phyloP scores from a whole-genome alignment of 2,329 filamentous ascomycete species.

The Basipetospora chlamydospora region DNA sequence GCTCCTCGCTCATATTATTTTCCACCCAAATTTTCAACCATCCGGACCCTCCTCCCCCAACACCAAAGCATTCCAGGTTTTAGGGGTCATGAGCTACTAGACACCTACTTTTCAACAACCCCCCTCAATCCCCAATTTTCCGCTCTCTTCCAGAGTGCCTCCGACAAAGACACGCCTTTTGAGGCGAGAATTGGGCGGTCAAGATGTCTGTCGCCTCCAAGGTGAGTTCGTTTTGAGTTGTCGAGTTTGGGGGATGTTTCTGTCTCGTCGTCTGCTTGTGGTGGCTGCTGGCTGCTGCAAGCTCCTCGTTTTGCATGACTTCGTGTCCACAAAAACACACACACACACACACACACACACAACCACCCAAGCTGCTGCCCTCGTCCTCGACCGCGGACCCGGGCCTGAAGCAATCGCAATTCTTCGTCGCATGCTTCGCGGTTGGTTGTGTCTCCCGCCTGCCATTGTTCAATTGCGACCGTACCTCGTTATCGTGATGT shows the following conservation, averaged over 20 bases:
- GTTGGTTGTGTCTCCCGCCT: too few relatives aligned
- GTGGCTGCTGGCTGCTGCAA: too few relatives aligned
- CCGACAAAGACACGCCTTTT: conserved; percentile 25
- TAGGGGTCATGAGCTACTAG: conserved; percentile 7
- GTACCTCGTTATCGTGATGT: too few relatives aligned
- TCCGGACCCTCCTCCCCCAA: not conserved
- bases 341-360: too few relatives aligned
- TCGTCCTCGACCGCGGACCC: too few relatives aligned
- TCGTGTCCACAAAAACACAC: too few relatives aligned
- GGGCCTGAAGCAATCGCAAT: too few relatives aligned
- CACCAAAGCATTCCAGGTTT: not conserved
- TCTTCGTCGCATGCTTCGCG: too few relatives aligned
- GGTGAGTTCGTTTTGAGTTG: conserved; percentile 33
- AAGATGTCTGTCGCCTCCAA: conserved; percentile 49
- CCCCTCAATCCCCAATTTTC: conserved; percentile 1
- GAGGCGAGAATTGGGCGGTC: conserved; percentile 39
- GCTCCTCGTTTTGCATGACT: too few relatives aligned
- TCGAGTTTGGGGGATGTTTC: too few relatives aligned
- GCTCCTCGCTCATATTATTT: not conserved
- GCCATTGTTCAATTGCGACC: not conserved
- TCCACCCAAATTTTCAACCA: not conserved
- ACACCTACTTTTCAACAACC: not conserved
- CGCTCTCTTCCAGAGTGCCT: conserved; percentile 5
- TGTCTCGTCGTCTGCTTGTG: too few relatives aligned
- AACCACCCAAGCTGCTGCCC: too few relatives aligned